These are phyloP conservation scores for Alternaria sp. DNA, from an alignment of 2,329 filamentous ascomycete genomes.

Conservation along the genomic window DNA sequence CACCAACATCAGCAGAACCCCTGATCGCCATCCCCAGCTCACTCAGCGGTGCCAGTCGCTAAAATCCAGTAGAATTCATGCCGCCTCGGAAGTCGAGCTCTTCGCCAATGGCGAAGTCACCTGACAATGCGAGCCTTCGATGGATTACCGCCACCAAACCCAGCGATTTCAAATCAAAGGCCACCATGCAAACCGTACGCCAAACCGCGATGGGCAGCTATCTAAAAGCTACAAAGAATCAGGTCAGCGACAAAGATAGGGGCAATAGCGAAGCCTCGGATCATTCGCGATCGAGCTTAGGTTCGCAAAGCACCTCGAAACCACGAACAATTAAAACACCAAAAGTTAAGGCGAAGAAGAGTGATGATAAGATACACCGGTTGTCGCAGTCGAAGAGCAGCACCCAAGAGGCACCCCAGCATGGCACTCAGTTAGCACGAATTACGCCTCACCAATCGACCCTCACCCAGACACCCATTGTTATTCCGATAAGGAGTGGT, in stretches of 20 bases:
- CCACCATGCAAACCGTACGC: constrained; percentile 43
- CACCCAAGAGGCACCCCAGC: not conserved
- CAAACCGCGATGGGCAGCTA: constrained; percentile 45
- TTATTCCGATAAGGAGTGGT: constrained; percentile 20
- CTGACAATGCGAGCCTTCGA: constrained; percentile 20
- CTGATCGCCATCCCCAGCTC: not conserved
- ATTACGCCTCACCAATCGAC: constrained; percentile 16
- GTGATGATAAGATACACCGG: constrained; percentile 1
- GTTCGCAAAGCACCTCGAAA: constrained; percentile 17
- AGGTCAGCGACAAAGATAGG: constrained; percentile 7
- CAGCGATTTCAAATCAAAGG: constrained; percentile 39
- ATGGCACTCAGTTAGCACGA: constrained; percentile 13
- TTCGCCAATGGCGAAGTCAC: constrained; percentile 10
- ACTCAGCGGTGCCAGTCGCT: not conserved
- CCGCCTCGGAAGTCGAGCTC: constrained; percentile 19
- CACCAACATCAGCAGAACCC: not conserved
- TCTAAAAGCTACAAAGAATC: constrained; percentile 33
- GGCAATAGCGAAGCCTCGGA: constrained; percentile 28
- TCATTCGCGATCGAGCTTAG: constrained; percentile 20
- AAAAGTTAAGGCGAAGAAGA: not conserved
- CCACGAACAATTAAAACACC: constrained; percentile 7
- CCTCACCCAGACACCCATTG: constrained; percentile 29
- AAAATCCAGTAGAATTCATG: constrained; percentile 10
- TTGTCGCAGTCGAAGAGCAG: constrained; percentile 6
- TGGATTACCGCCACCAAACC: constrained; percentile 45